Evolutionary conservation across 2,329 filamentous ascomycete species (phyloP), one percentile per base, ranked within the genome.

Genomic region (Stagonosporopsis vannaccii): DNA sequence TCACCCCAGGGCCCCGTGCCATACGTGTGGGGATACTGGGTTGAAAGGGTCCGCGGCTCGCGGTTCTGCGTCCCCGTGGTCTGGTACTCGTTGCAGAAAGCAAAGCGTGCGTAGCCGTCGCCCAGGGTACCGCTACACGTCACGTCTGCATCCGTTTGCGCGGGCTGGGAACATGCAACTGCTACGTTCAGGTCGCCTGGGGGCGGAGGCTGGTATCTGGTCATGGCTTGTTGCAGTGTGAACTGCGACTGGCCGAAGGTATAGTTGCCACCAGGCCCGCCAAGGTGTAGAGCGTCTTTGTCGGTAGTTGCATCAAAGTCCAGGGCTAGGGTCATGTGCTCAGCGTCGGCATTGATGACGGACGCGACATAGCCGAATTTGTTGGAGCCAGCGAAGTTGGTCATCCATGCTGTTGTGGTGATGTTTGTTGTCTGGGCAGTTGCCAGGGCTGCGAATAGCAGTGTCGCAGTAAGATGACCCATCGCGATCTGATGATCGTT

Each of bases 301-400:
- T 55, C 28, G 25, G 53, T 44, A 19, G 32, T 7, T 11, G 22
- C 23, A 22, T 56, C 53, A 3, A 19, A 51, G 6, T 51, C 47
- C 30, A 56, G 23, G 11, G 42, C 35, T 11, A 56, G 25, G 9
- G 53, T 56, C 30, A 51, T 17, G 8, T 56, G 53, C 25, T 51
- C n/a, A 6, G 26, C 42, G 15, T 56, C 53, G 23, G 53, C 53
- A 25, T 40, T n/a, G 3, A 56, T 42, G 13, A 56, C 53, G 19
- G 53, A 56, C 6, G 46, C 53, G 30, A 51, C 35, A n/a, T 56
- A 56, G 15, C 53, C 41, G 23, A 36, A 51, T 11, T 51, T 56
- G 23, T 56, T 30, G 11, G 47, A 46, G 20, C 40, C 45, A 4
- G 41, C 53, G 13, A 45, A 35, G 2, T 51, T 51, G 23, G 35